phyloP scores from a whole-genome alignment of 2,329 filamentous ascomycete genomes.

The Phialocephala sp. region DNA sequence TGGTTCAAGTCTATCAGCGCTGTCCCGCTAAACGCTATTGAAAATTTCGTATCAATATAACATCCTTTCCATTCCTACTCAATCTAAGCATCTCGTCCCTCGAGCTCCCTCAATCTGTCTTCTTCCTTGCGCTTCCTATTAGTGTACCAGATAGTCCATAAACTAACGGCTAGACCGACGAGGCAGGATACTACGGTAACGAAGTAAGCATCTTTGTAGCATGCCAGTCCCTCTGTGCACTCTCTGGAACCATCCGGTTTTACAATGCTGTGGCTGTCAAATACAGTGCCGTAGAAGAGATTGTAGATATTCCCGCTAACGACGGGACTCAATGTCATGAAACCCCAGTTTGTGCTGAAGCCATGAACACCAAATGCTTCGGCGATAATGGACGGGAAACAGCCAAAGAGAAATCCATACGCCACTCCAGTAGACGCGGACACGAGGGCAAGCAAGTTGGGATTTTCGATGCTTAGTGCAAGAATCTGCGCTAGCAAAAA shows the following conservation, averaged over 20 bases:
- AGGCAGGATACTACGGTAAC: slow-evolving; percentile 77
- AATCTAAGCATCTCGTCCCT: slow-evolving; percentile 27
- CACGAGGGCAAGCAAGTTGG: slow-evolving; percentile 76
- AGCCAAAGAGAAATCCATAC: slow-evolving; percentile 93
- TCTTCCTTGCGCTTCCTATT: slow-evolving; percentile 34
- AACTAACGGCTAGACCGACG: slow-evolving; percentile 69
- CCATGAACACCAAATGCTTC: slow-evolving; percentile 91
- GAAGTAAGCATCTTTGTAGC: slow-evolving; percentile 82
- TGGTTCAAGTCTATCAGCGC: neutral
- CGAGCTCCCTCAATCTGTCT: slow-evolving; percentile 24
- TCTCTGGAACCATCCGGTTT: slow-evolving; percentile 71
- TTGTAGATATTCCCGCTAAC: slow-evolving; percentile 92
- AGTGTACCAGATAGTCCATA: slow-evolving; percentile 65
- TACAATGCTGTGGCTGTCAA: slow-evolving; percentile 78
- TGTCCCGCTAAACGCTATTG: neutral
- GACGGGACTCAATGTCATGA: slow-evolving; percentile 89
- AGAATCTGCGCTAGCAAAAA: slow-evolving; percentile 82
- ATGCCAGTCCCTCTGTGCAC: slow-evolving; percentile 78
- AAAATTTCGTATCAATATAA: neutral
- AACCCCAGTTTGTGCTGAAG: slow-evolving; percentile 93
- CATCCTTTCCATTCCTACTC: neutral
- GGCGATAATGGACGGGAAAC: slow-evolving; percentile 87
- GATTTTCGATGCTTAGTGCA: slow-evolving; percentile 77
- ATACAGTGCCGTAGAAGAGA: slow-evolving; percentile 83
- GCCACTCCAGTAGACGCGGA: slow-evolving; percentile 85